Conservation (phyloP, 164 flowering plant species). For the Berberis vulgaris region DNA sequence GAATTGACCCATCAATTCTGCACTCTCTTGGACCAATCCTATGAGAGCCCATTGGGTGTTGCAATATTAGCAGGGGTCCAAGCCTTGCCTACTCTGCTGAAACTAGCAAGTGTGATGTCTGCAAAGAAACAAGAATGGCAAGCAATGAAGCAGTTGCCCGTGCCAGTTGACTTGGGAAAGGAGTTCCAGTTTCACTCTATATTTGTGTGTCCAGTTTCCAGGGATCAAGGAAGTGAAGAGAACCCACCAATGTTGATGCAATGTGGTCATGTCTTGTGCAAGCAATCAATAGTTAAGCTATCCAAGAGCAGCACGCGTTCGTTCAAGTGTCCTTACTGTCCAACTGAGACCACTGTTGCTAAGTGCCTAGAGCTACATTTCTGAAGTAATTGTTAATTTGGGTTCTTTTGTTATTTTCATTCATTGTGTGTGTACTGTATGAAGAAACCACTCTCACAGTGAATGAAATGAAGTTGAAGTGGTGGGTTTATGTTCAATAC, state of each 20-base stretch:
- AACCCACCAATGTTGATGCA: conserved; percentile 89
- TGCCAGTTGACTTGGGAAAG: conserved; percentile 61
- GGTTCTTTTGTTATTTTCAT: no score
- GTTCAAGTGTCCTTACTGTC: conserved; percentile 94
- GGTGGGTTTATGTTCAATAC: no score
- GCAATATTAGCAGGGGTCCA: conserved; percentile 61
- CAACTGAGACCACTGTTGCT: conserved; percentile 6
- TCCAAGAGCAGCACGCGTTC: conserved; percentile 51
- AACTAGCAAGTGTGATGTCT: conserved; percentile 50
- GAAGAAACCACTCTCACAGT: no score
- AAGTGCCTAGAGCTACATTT: no score
- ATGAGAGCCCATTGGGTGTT: conserved; percentile 61
- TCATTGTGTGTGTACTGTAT: no score
- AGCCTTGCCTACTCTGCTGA: conserved; percentile 33
- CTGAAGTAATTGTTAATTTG: no score
- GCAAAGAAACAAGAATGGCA: conserved; percentile 76
- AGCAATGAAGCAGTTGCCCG: conserved; percentile 73
- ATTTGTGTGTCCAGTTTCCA: conserved; percentile 84
- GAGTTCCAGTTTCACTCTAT: conserved; percentile 81
- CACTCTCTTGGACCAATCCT: conserved; percentile 55
- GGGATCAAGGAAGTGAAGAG: conserved; percentile 73
- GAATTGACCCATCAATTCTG: conserved; percentile 63
- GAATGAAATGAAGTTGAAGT: no score
- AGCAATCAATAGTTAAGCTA: conserved; percentile 66
- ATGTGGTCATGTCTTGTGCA: conserved; percentile 20